These are phyloP conservation scores for Phyllosticta paracitricarpa DNA, from an alignment of 2,329 filamentous ascomycete genomes.

Conservation along the genomic window DNA sequence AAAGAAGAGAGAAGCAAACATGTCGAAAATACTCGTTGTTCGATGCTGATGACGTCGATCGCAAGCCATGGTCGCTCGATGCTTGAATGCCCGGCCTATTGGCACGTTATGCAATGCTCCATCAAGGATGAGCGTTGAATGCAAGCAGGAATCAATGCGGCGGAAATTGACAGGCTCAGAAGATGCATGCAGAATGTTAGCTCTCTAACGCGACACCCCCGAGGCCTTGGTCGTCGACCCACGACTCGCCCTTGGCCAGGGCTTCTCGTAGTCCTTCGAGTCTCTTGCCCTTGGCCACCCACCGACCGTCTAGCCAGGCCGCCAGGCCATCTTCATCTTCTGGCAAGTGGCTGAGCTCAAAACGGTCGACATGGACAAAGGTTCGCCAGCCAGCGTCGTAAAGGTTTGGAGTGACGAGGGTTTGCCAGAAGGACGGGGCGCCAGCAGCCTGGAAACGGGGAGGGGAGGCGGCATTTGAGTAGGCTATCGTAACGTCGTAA, in stretches of 20 bases:
- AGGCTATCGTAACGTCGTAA: constrained; percentile 31
- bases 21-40: background rate
- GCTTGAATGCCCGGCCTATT: background rate
- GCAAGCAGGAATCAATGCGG: background rate
- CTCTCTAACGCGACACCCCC: background rate
- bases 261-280: constrained; percentile 19
- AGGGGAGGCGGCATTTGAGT: constrained; percentile 20
- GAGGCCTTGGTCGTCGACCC: background rate
- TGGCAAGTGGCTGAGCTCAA: constrained; percentile 20
- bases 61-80: background rate
- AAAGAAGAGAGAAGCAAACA: background rate
- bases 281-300: constrained; percentile 26
- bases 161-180: background rate
- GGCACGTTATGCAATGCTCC: background rate
- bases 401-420: constrained; percentile 18
- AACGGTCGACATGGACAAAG: constrained; percentile 24
- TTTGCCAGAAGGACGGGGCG: constrained; percentile 24
- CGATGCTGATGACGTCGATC: background rate
- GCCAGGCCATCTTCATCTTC: constrained; percentile 20
- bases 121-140: background rate
- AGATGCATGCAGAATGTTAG: background rate
- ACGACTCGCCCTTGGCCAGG: constrained; percentile 4
- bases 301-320: constrained; percentile 26
- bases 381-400: constrained; percentile 18
- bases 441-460: constrained; percentile 12